Base-by-base conservation (phyloP, 148 eudicot genomes). In the Gaultheria prostrata region DNA sequence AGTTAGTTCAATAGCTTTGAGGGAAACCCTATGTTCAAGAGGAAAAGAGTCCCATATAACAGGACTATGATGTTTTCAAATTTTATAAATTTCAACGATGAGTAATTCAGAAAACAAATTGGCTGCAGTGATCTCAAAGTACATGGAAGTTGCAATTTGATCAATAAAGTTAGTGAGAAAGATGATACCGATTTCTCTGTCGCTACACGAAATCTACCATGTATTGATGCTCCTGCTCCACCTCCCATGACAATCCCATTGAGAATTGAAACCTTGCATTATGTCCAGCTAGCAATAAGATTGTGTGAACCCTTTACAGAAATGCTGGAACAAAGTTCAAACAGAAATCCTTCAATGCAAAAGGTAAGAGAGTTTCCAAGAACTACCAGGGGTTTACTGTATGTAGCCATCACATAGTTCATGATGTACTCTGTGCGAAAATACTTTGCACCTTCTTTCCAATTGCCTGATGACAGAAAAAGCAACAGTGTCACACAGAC, bases 171-270 rank as follows among this genome's bases (percentile, higher is more conserved):
- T 54, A 51, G 10, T 30, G 43, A 10, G 74, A 35, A 77, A 67
- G 83, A 82, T 51, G 35, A 82, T 93, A 93, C 98, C 91, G 98
- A 89, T 80, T 93, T 95, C 89, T 95, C 97, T 35, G 99, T 96
- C 46, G 92, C 98, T 73, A 96, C 91, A 45, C 98, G 98, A 84
- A 93, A 96, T 91, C 94, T 92, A 76, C 99, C 99, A 86, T 94
- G 98, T 63, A 96, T 83, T 81, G 99, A 96, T 79, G 87, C 92
- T 74, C 98, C 99, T 26, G 91, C 98, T 84, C 98, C 99, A 80
- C 99, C 99, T 84, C 99, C 99, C 98, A 96, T 94, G 63, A 92
- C 97, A 85, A 96, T 94, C 71, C 98, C 99, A 85, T 93, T 85
- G 78, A 96, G 97, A 84, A 96, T 90, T 74, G 99, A 96, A 83